Base-by-base conservation (phyloP, 371 early-diverging fungal genomes). In the Lichtheimia corymbifera region DNA sequence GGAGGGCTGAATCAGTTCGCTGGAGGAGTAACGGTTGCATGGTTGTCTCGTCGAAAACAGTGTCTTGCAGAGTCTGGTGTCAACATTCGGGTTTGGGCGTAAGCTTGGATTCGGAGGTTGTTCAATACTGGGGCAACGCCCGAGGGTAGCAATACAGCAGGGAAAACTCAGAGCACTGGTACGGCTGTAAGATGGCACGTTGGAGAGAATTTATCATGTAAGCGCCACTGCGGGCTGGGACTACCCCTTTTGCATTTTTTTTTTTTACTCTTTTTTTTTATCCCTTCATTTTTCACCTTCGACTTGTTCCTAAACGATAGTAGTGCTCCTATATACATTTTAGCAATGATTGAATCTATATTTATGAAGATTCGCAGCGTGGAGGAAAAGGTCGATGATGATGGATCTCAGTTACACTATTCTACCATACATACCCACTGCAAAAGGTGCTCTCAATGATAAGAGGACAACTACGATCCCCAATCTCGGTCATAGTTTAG, bases 131-230 rank as follows among this genome's bases (percentile, higher is more conserved):
- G 70, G 74, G 82, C 55, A 77, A 40, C 30, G 82, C 82, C 82
- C 82, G 76, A 82, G 82, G 77, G 77, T 79, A 79, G 82, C 67
- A 82, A 82, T 79, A 79, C 77, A 82, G 79, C 82, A 82, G 82
- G 82, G 82, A 82, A 82, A 82, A 82, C 82, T 64, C 56, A 75
- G 71, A 82, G 82, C 77, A 82, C 70, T 68, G 67, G 71, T 55
- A 65, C 77, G 79, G 79, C 82, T 77, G 77, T 68, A 66, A 82
- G 79, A 70, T 82, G 60, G 79, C 82, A 82, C 82, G 65, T 69
- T 60, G 72, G 77, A 82, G 82, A 72, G 79, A 70, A 67, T 67
- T 61, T 71, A 62, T 61, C 64, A 64, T 63, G 62, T 60, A 66
- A 47, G 63, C 67, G 68, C 79, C 79, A 78, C 55, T 58, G 61